phyloP scores from a whole-genome alignment of 768 basidiomycete genomes.

The Kwoniella mangroviensis region DNA sequence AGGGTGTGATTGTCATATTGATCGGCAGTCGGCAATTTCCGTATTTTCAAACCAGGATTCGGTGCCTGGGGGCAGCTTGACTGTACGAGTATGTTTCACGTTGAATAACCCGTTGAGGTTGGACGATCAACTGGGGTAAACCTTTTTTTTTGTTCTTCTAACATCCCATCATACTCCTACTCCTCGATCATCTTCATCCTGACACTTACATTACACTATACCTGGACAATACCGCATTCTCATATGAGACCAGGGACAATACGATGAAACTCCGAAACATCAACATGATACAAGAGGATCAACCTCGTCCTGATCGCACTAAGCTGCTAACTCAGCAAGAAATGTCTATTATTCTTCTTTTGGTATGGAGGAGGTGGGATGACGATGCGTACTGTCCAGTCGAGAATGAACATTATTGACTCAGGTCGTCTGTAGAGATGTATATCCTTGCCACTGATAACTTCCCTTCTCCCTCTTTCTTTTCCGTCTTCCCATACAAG shows the following conservation, averaged over 20 bases:
- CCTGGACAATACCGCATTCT: neutral
- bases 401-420: conserved; percentile 8
- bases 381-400: neutral
- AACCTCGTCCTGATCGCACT: neutral
- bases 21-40: too few relatives aligned
- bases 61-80: too few relatives aligned
- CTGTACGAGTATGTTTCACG: too few relatives aligned
- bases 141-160: conserved; percentile 15
- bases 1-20: too few relatives aligned
- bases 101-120: neutral
- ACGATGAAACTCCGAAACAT: neutral
- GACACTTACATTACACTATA: neutral
- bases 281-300: neutral
- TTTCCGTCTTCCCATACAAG: neutral
- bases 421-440: neutral
- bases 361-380: neutral
- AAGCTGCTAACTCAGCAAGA: neutral
- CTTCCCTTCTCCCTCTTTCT: neutral
- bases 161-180: neutral
- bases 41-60: too few relatives aligned
- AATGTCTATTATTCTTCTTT: conserved; percentile 1
- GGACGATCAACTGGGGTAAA: neutral
- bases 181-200: neutral
- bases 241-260: neutral
- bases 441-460: neutral